Conservation (phyloP, 257 asterid genomes). For the Hygrophila difformis region DNA sequence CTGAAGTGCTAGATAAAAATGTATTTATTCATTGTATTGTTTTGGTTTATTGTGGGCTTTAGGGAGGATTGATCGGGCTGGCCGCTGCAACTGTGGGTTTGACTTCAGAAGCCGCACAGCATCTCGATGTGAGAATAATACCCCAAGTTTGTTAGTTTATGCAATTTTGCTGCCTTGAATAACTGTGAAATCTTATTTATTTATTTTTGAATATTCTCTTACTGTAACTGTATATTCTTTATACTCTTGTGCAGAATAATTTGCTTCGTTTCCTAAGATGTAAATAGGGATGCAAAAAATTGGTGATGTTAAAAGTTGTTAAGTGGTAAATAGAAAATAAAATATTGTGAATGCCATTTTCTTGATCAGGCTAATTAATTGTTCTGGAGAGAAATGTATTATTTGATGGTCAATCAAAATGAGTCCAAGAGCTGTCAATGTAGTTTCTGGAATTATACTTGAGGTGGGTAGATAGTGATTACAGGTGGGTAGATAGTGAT, state of each 20-base stretch:
- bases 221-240: too few relatives aligned
- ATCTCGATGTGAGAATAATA: slow-evolving; percentile 79
- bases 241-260: not conserved
- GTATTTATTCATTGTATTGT: slow-evolving; percentile 2
- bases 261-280: not conserved
- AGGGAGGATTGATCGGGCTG: slow-evolving; percentile 97
- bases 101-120: slow-evolving; percentile 87
- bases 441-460: slow-evolving; percentile 8
- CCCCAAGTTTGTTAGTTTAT: slow-evolving; percentile 1
- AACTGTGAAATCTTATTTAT: not conserved
- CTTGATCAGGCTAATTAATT: too few relatives aligned
- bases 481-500: too few relatives aligned
- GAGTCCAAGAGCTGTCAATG: too few relatives aligned
- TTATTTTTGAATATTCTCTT: not conserved
- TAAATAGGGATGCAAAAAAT: not conserved
- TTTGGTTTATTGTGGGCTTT: slow-evolving; percentile 10
- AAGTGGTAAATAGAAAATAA: too few relatives aligned
- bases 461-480: not conserved
- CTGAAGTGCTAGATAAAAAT: slow-evolving; percentile 9
- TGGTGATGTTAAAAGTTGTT: not conserved
- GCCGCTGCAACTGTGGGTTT: slow-evolving; percentile 98
- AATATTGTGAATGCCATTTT: too few relatives aligned
- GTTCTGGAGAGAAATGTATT: slow-evolving; percentile 2
- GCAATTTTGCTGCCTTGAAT: not conserved
- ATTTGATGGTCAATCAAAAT: not conserved